Percentiles rank a stretch among this genome's conserved stretches.
These are phyloP conservation scores for Spathaspora sp. DNA, from an alignment of 1,139 yeast genomes.

Conservation along the genomic window DNA sequence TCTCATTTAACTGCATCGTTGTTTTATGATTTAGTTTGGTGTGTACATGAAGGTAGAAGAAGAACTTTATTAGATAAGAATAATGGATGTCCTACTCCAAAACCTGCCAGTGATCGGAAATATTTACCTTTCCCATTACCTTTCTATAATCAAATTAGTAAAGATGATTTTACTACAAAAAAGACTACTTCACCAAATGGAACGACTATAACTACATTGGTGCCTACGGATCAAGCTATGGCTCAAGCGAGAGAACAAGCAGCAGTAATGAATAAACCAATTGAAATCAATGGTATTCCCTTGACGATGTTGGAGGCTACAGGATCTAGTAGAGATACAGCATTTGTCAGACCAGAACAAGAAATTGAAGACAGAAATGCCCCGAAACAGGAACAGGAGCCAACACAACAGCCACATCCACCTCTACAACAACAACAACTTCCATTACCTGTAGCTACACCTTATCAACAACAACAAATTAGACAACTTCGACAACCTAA, in stretches of 20 bases:
- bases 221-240: constrained; percentile 82
- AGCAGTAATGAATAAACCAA: constrained; percentile 53
- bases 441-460: background rate
- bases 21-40: constrained; percentile 91
- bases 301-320: constrained; percentile 78
- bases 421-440: constrained; percentile 3
- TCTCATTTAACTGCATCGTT: constrained; percentile 90
- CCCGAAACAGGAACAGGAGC: constrained; percentile 1
- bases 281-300: constrained; percentile 79
- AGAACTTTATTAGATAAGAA: constrained; percentile 55
- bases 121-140: constrained; percentile 84
- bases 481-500: background rate
- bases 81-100: constrained; percentile 12
- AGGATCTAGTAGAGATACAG: constrained; percentile 34
- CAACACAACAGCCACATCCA: constrained; percentile 5
- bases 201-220: constrained; percentile 83
- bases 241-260: constrained; percentile 56
- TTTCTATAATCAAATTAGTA: constrained; percentile 90
- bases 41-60: constrained; percentile 91
- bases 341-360: constrained; percentile 8
- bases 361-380: constrained; percentile 2
- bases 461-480: background rate
- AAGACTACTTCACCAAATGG: constrained; percentile 91
- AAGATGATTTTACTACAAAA: constrained; percentile 82
- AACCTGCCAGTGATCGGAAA: constrained; percentile 17